These are phyloP conservation scores for Pseudodiploospora longispora DNA, from an alignment of 2,329 filamentous ascomycete genomes.

Conservation along the genomic window DNA sequence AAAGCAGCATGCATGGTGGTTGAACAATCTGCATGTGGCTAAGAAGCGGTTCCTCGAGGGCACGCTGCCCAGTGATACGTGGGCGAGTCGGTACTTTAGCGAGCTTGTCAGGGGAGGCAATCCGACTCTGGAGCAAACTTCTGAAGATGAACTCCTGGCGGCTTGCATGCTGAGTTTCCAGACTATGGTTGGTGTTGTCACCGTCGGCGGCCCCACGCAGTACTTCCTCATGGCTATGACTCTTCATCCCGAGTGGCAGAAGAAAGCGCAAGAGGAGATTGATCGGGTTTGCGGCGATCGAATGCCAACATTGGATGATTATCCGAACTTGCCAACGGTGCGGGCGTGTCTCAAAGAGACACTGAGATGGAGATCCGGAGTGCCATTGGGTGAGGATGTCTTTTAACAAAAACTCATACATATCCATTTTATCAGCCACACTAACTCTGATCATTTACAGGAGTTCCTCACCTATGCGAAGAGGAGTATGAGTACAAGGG, in stretches of 20 bases:
- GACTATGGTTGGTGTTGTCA: conserved; percentile 38
- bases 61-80: conserved; percentile 36
- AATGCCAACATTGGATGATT: conserved; percentile 43
- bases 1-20: conserved; percentile 38
- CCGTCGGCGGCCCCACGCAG: conserved; percentile 40
- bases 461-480: conserved; percentile 22
- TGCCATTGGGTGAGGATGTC: conserved; percentile 36
- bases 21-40: conserved; percentile 30
- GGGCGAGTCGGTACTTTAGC: conserved; percentile 38
- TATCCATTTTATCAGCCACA: too few species aligned
- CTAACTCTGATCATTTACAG: too few species aligned
- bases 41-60: conserved; percentile 32
- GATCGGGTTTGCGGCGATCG: conserved; percentile 46
- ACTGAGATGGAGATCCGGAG: conserved; percentile 48
- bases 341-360: conserved; percentile 51
- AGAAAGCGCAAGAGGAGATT: conserved; percentile 47
- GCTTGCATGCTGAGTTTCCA: conserved; percentile 43
- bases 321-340: conserved; percentile 41
- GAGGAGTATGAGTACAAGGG: conserved; percentile 37
- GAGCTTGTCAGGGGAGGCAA: conserved; percentile 31
- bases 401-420: conserved; percentile 39
- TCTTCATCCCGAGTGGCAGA: conserved; percentile 44
- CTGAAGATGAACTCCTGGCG: conserved; percentile 37
- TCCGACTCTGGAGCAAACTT: conserved; percentile 28
- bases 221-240: conserved; percentile 46